phyloP scores from a whole-genome alignment of 1,139 yeast species.

The Hyphopichia buzzinii region DNA sequence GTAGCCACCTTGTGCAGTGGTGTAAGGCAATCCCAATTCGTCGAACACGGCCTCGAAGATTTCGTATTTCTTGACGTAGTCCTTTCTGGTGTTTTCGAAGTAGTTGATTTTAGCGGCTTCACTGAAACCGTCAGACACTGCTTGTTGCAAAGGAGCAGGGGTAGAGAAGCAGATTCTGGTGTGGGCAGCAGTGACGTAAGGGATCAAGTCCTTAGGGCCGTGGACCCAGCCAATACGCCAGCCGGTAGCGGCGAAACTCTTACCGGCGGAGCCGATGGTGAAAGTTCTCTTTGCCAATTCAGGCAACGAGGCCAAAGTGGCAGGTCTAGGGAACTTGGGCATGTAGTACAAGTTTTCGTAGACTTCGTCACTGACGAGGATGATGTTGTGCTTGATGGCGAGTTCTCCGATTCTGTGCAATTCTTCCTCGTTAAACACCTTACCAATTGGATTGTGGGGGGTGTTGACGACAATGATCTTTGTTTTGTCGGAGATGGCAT shows the following conservation, averaged over 20 bases:
- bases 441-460: conserved; percentile 96
- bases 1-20: conserved; percentile 90
- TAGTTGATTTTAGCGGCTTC: conserved; percentile 62
- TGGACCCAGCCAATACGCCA: conserved; percentile 98
- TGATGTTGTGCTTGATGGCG: conserved; percentile 78
- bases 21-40: conserved; percentile 83
- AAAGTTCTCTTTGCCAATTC: conserved; percentile 77
- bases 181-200: conserved; percentile 85
- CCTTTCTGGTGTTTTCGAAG: conserved; percentile 64
- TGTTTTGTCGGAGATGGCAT: conserved; percentile 69
- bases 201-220: conserved; percentile 78
- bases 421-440: conserved; percentile 76
- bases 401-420: conserved; percentile 70
- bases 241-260: conserved; percentile 96
- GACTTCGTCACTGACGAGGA: conserved; percentile 88
- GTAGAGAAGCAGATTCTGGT: conserved; percentile 88
- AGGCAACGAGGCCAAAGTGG: conserved; percentile 63
- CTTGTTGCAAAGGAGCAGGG: conserved; percentile 94
- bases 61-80: conserved; percentile 67
- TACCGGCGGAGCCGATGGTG: conserved; percentile 96
- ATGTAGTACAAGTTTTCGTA: conserved; percentile 84
- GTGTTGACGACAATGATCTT: conserved; percentile 85
- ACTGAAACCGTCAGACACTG: conserved; percentile 73
- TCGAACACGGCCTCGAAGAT: conserved; percentile 77
- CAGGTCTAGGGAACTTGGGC: conserved; percentile 73